Evolutionary conservation across 2,329 filamentous ascomycete genomes (phyloP).

Genomic region (Beauveria sp.): DNA sequence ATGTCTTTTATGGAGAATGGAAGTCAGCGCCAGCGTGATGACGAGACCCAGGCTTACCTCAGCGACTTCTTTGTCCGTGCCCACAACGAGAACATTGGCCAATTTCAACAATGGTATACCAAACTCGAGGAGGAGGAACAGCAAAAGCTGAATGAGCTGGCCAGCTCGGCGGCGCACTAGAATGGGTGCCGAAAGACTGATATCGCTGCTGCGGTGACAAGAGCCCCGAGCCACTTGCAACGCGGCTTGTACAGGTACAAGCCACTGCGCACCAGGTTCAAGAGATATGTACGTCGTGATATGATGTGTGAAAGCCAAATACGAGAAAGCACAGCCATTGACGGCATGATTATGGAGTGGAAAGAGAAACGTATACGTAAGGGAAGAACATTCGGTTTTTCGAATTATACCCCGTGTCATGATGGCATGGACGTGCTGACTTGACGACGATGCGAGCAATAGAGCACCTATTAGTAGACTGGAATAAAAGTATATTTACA

Average conservation of each 20-base stretch:
- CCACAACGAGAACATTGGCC: conserved; percentile 47
- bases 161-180: conserved; percentile 26
- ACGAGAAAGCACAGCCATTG: background rate
- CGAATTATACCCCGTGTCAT: background rate
- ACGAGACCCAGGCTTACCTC: conserved; percentile 83
- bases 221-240: background rate
- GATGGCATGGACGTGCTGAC: background rate
- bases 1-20: conserved; percentile 66
- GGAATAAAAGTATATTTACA: background rate
- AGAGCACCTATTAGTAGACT: background rate
- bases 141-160: conserved; percentile 47
- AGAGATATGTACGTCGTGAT: background rate
- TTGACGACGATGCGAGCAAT: background rate
- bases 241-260: background rate
- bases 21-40: conserved; percentile 62
- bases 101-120: conserved; percentile 50
- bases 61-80: conserved; percentile 68
- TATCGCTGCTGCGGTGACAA: background rate
- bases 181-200: conserved; percentile 6
- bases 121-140: conserved; percentile 49
- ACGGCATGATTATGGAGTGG: background rate
- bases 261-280: background rate
- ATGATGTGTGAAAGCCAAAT: background rate
- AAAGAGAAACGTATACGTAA: background rate
- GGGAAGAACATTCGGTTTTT: background rate